phyloP scores from a whole-genome alignment of 768 basidiomycete species.

The Pulveroboletus sp. region DNA sequence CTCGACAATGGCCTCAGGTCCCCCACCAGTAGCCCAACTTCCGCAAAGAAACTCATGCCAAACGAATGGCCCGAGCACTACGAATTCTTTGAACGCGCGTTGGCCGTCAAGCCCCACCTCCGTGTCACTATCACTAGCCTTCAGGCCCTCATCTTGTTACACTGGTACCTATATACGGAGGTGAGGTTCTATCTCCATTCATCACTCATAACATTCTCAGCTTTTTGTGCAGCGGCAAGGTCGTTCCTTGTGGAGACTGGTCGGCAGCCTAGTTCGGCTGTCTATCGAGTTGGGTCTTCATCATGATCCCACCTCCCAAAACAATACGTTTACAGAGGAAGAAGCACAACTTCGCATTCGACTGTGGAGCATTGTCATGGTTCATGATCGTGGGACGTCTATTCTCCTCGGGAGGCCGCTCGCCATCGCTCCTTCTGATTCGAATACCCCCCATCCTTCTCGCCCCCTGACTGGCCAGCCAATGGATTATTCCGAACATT shows the following conservation, averaged over 20 bases:
- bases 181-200: conserved; percentile 36
- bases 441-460: conserved; percentile 71
- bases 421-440: conserved; percentile 77
- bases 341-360: conserved; percentile 77
- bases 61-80: conserved; percentile 73
- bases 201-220: conserved; percentile 3
- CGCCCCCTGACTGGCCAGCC: conserved; percentile 33
- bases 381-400: conserved; percentile 86
- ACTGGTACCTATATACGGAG: conserved; percentile 90
- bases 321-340: conserved; percentile 60
- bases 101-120: conserved; percentile 76
- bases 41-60: conserved; percentile 57
- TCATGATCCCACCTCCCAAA: conserved; percentile 73
- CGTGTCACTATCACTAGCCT: conserved; percentile 78
- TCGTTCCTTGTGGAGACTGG: conserved; percentile 84
- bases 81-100: conserved; percentile 78
- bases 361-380: conserved; percentile 79
- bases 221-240: conserved; percentile 64
- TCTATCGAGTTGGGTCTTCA: conserved; percentile 83
- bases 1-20: conserved; percentile 43
- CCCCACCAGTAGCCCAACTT: conserved; percentile 30
- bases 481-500: conserved; percentile 71
- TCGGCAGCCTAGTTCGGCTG: conserved; percentile 78
- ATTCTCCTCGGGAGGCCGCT: conserved; percentile 83
- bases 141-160: conserved; percentile 78